phyloP scores from a whole-genome alignment of 2,329 filamentous ascomycete species.

The Graphiopsis chlorocephala region DNA sequence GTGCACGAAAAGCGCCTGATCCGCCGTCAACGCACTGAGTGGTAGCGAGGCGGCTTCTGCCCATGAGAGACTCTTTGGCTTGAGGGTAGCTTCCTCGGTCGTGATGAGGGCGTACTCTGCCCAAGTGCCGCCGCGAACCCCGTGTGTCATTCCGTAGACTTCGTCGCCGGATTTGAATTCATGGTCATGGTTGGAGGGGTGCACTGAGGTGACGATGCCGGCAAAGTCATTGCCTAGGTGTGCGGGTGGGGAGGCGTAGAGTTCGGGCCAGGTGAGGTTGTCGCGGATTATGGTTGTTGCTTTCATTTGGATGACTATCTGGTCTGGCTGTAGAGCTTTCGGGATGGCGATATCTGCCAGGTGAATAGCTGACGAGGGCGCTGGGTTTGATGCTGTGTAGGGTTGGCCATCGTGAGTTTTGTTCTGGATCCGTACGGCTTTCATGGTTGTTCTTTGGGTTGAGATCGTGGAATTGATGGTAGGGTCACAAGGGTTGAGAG shows the following conservation, averaged over 20 bases:
- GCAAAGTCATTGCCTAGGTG: conserved; percentile 39
- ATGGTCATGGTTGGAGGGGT: conserved; percentile 21
- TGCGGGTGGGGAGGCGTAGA: conserved; percentile 19
- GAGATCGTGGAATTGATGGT: background rate
- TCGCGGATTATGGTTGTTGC: conserved; percentile 35
- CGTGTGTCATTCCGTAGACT: conserved; percentile 36
- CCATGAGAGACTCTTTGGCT: background rate
- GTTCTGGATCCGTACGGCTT: background rate
- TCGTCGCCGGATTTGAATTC: conserved; percentile 37
- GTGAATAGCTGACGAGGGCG: background rate
- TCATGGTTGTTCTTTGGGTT: background rate
- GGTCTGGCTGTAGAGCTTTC: background rate
- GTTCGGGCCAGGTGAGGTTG: conserved; percentile 35
- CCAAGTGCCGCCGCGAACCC: conserved; percentile 30
- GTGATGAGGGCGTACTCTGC: conserved; percentile 36
- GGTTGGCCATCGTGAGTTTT: background rate
- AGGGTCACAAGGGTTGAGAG: background rate
- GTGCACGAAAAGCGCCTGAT: background rate
- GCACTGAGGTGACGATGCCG: conserved; percentile 37
- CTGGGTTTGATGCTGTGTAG: background rate
- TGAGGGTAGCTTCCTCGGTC: conserved; percentile 34
- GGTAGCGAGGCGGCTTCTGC: background rate
- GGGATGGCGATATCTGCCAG: background rate
- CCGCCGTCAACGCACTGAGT: background rate
- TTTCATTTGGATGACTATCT: conserved; percentile 32